These are phyloP conservation scores for Pyracantha coccinea DNA, from an alignment of 331 rosid genomes.

Conservation along the genomic window DNA sequence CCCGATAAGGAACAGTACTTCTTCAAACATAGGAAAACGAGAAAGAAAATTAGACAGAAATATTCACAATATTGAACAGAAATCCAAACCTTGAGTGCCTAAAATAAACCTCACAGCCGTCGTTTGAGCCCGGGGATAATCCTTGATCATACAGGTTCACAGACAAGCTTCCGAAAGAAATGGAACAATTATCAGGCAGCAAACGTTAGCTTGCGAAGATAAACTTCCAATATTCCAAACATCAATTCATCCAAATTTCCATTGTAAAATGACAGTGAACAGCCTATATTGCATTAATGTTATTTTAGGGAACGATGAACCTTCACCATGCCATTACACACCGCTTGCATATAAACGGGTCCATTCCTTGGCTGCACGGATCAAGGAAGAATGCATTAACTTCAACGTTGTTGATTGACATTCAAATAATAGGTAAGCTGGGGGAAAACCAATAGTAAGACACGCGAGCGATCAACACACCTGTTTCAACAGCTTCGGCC, in stretches of 20 bases:
- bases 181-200: slow-evolving; percentile 26
- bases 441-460: background rate
- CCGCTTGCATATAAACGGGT: slow-evolving; percentile 95
- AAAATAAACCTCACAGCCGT: background rate
- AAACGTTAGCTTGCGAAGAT: slow-evolving; percentile 34
- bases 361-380: slow-evolving; percentile 93
- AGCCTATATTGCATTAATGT: slow-evolving; percentile 52
- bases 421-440: background rate
- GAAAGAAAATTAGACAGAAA: background rate
- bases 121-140: slow-evolving; percentile 5
- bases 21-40: too few relatives aligned
- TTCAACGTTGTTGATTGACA: background rate
- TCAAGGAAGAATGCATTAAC: background rate
- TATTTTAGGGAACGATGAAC: slow-evolving; percentile 30
- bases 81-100: background rate
- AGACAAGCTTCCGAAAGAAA: slow-evolving; percentile 24
- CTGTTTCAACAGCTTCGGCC: slow-evolving; percentile 98
- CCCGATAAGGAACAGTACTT: too few relatives aligned
- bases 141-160: slow-evolving; percentile 37
- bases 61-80: background rate
- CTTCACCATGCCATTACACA: slow-evolving; percentile 47
- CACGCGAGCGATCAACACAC: slow-evolving; percentile 16
- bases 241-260: slow-evolving; percentile 51
- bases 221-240: slow-evolving; percentile 35
- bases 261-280: slow-evolving; percentile 47